Conservation (phyloP, 129 eudicot species). For the Rutidosis leptorrhynchoides region DNA sequence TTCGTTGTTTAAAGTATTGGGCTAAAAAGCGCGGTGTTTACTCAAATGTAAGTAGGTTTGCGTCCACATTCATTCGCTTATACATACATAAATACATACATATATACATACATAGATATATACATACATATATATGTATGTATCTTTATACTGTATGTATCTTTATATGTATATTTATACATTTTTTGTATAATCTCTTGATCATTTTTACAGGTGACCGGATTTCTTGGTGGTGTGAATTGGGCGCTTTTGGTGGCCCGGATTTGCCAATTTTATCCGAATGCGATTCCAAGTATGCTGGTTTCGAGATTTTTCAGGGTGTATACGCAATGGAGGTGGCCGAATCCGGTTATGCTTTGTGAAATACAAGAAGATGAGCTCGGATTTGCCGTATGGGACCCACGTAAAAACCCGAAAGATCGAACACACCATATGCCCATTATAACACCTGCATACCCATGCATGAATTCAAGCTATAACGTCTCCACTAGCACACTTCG, state of each 20-base stretch:
- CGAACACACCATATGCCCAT: conserved; percentile 89
- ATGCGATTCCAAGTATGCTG: conserved; percentile 87
- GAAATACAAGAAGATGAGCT: conserved; percentile 73
- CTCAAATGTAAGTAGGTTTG: conserved; percentile 66
- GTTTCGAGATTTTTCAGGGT: conserved; percentile 87
- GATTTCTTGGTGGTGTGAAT: conserved; percentile 95
- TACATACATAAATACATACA: no score
- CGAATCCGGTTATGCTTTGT: conserved; percentile 96
- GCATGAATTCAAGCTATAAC: conserved; percentile 98
- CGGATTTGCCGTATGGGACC: conserved; percentile 87
- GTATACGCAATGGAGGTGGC: conserved; percentile 92
- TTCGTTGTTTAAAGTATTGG: conserved; percentile 87
- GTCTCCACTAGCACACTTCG: conserved; percentile 87
- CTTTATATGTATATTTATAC: not conserved
- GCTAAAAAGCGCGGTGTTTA: conserved; percentile 90
- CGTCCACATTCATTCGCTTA: not conserved
- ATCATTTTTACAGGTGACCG: conserved; percentile 57
- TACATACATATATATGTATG: no score
- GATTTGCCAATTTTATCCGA: conserved; percentile 82
- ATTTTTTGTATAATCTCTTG: not conserved
- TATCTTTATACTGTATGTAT: no score
- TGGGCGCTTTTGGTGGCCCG: conserved; percentile 97
- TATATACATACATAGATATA: no score
- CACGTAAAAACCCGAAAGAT: conserved; percentile 78
- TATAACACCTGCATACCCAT: conserved; percentile 93